A percentile compares a stretch with the other conserved stretches of the same genome.
Conservation (phyloP, 305 asterid genomes). For the Stenogyne calaminthoides region DNA sequence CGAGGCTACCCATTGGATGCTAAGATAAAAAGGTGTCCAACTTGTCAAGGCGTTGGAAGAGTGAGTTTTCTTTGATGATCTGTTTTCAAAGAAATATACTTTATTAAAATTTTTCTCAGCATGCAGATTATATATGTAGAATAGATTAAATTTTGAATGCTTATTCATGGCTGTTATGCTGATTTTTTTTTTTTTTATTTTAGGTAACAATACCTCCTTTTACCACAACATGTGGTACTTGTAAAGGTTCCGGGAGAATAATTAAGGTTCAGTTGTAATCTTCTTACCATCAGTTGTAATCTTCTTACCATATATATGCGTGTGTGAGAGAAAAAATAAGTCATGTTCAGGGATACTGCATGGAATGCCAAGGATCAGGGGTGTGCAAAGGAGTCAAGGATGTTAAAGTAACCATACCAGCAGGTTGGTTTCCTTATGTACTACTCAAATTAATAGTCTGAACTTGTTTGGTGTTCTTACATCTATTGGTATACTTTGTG, state of each 20-base stretch:
- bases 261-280: conserved; percentile 58
- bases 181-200: conserved; percentile 24
- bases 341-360: conserved; percentile 59
- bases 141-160: conserved; percentile 4
- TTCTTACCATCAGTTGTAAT: conserved; percentile 14
- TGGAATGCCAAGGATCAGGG: conserved; percentile 76
- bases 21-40: conserved; percentile 59
- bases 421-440: conserved; percentile 53
- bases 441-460: conserved; percentile 24
- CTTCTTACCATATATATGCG: neutral
- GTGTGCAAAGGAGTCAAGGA: conserved; percentile 68
- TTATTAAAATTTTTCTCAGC: conserved; percentile 4
- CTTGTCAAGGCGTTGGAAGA: conserved; percentile 76
- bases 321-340: neutral
- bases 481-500: conserved; percentile 11
- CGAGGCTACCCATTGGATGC: conserved; percentile 77
- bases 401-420: conserved; percentile 77
- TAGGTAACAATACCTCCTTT: conserved; percentile 83
- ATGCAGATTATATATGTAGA: neutral
- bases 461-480: conserved; percentile 5
- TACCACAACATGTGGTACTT: conserved; percentile 65
- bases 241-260: conserved; percentile 76
- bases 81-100: conserved; percentile 3
- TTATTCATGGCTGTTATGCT: conserved; percentile 23
- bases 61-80: conserved; percentile 48